Base-by-base conservation (phyloP, 352 stramenopile species). In the Pythium grandisporangium region DNA sequence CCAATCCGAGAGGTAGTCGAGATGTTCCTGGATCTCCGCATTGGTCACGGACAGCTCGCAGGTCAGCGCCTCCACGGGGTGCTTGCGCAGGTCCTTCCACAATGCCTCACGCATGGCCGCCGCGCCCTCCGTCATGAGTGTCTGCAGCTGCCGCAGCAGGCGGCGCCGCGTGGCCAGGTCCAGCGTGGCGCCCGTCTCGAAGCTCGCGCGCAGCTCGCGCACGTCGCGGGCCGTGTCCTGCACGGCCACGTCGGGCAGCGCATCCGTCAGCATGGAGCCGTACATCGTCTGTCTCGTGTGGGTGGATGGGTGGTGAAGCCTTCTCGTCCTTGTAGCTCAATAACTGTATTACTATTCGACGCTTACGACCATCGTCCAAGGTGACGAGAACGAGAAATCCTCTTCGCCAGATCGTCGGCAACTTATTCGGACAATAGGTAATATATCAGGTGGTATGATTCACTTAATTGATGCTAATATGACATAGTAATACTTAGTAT, bases 1-100 rank as follows among this genome's bases (percentile, higher is more conserved):
- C 72, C 75, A 87, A 44, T 82, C 62, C 27, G 61, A 60, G n/a
- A 89, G 43, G 52, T 86, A 78, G 58, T 86, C 72, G n/a, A 90
- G 26, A 32, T 76, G 65, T 5, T 92, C 53, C 45, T 90, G 73
- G 38, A 95, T 62, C 44, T 95, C 84, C 29, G 30, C 32, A 40
- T 70, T 49, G n/a, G 84, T 43, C 23, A 74, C 30, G 22, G 39
- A 41, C 10, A 86, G 42, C 40, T 95, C 83, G 21, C 53, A 71
- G 23, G 53, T 27, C 23, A 66, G 78, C 19, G 64, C 36, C 66
- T 96, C 85, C 47, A 55, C 45, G 33, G 75, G 63, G 51, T 85
- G 70, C 44, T 84, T 83, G 58, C 84, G 69, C 36, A 93, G 49
- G 38, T 88, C 75, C 33, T 71, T 66, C 59, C 61, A 74, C 37